Evolutionary conservation across 345 rosid genomes (phyloP).

Genomic region (Acer campestre): DNA sequence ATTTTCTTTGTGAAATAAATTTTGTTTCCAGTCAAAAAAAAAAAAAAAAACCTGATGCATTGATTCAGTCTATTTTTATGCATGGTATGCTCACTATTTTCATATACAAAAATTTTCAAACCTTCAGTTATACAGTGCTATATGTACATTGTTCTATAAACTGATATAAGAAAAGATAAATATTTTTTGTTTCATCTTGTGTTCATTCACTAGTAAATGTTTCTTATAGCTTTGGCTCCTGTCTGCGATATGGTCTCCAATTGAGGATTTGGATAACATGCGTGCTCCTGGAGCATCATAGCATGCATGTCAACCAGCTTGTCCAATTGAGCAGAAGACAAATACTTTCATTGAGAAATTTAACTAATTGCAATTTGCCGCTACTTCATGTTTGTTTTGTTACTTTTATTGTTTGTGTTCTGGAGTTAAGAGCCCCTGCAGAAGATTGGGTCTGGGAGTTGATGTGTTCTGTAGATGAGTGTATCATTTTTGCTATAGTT

Average conservation of each 20-base stretch:
- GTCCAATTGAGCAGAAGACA: conserved; percentile 39
- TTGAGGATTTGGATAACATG: conserved; percentile 32
- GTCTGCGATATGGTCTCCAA: conserved; percentile 25
- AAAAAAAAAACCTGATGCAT: no score
- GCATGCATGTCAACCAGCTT: conserved; percentile 31
- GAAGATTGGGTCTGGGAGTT: conserved; percentile 62
- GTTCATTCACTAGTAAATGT: conserved; percentile 9
- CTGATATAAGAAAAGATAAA: background rate
- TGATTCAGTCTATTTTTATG: background rate
- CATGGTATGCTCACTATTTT: background rate
- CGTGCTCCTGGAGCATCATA: conserved; percentile 37
- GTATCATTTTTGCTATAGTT: conserved; percentile 56
- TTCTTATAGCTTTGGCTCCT: conserved; percentile 22
- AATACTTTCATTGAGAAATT: conserved; percentile 34
- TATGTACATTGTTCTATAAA: background rate
- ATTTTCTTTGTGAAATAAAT: background rate
- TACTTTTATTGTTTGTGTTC: conserved; percentile 34
- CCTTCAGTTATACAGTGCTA: background rate
- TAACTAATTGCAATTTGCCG: conserved; percentile 18
- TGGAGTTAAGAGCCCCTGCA: conserved; percentile 54
- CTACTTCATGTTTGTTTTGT: conserved; percentile 36
- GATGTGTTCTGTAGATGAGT: conserved; percentile 59
- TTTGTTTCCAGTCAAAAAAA: background rate
- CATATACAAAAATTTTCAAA: background rate
- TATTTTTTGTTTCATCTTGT: background rate